A percentile compares a stretch with the other conserved stretches of the same genome.
These are phyloP conservation scores for Malassezia obtusa DNA, from an alignment of 1,284 basidiomycete genomes.

Conservation along the genomic window DNA sequence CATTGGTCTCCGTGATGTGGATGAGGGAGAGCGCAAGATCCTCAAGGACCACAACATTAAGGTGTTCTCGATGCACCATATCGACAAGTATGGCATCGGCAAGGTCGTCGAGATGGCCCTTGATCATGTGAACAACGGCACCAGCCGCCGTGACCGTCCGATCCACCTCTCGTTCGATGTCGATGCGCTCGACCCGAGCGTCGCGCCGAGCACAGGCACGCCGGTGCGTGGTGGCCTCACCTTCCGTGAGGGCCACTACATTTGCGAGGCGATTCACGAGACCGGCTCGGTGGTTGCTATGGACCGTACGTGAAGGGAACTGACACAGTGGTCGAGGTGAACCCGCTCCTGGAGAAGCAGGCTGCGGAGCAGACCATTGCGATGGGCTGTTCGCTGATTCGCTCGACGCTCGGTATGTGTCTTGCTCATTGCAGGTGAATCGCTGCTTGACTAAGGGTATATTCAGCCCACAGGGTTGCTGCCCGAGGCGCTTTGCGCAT, in stretches of 20 bases:
- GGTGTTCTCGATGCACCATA: constrained; percentile 94
- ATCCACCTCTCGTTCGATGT: constrained; percentile 96
- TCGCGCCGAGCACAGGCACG: constrained; percentile 90
- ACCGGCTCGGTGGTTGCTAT: constrained; percentile 83
- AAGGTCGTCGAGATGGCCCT: constrained; percentile 81
- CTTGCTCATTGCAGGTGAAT: constrained; percentile 1
- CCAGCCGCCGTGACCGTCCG: constrained; percentile 59
- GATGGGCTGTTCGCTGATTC: constrained; percentile 82
- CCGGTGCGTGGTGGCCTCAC: constrained; percentile 88
- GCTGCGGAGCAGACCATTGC: constrained; percentile 74
- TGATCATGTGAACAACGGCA: constrained; percentile 66
- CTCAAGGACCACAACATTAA: constrained; percentile 77
- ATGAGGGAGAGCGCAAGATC: constrained; percentile 78
- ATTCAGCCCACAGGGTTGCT: neutral
- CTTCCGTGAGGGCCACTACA: constrained; percentile 87
- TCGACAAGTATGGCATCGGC: constrained; percentile 89
- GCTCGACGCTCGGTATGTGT: constrained; percentile 66
- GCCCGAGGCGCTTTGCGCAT: neutral
- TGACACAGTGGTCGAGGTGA: constrained; percentile 66
- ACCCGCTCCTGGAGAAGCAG: constrained; percentile 71
- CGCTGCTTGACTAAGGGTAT: constrained; percentile 4
- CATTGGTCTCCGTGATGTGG: constrained; percentile 90
- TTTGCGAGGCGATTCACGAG: constrained; percentile 86
- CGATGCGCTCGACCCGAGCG: constrained; percentile 70
- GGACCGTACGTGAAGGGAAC: constrained; percentile 22